Percentiles rank a stretch among this genome's conserved stretches.
Evolutionary conservation across 139 green algal genomes (phyloP).

Genomic region (Dunaliella primolecta): DNA sequence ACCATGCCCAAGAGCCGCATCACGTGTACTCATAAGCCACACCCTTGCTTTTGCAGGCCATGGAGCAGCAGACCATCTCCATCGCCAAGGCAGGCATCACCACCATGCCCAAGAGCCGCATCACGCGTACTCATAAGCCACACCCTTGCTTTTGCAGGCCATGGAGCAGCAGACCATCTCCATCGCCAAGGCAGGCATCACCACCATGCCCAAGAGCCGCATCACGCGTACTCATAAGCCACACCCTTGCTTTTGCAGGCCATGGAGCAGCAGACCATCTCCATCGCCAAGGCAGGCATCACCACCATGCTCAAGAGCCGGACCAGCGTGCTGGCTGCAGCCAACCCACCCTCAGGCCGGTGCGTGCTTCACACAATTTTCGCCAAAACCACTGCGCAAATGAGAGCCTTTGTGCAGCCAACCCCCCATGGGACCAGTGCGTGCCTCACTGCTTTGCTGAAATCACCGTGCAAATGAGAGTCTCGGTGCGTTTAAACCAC

Average conservation of each 20-base stretch:
- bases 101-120: slow-evolving; percentile 88
- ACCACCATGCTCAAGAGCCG: slow-evolving; percentile 94
- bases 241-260: no score
- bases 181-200: slow-evolving; percentile 97
- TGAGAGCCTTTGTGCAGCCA: no score
- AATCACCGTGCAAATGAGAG: no score
- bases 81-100: slow-evolving; percentile 98
- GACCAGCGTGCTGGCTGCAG: slow-evolving; percentile 92
- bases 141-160: no score
- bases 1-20: slow-evolving; percentile 94
- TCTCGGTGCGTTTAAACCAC: no score
- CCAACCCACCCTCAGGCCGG: slow-evolving; percentile 90
- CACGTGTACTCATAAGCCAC: no score
- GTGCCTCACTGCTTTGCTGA: neutral
- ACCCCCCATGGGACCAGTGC: neutral
- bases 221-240: no score
- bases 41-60: slow-evolving; percentile 71
- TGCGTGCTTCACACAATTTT: slow-evolving; percentile 39
- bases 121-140: no score
- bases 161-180: slow-evolving; percentile 99
- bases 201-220: slow-evolving; percentile 92
- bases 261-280: slow-evolving; percentile 99
- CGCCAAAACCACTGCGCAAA: no score
- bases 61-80: slow-evolving; percentile 99
- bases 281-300: slow-evolving; percentile 98